These are phyloP conservation scores for Lecanosticta acicola DNA, from an alignment of 2,329 filamentous ascomycete species.

Conservation along the genomic window DNA sequence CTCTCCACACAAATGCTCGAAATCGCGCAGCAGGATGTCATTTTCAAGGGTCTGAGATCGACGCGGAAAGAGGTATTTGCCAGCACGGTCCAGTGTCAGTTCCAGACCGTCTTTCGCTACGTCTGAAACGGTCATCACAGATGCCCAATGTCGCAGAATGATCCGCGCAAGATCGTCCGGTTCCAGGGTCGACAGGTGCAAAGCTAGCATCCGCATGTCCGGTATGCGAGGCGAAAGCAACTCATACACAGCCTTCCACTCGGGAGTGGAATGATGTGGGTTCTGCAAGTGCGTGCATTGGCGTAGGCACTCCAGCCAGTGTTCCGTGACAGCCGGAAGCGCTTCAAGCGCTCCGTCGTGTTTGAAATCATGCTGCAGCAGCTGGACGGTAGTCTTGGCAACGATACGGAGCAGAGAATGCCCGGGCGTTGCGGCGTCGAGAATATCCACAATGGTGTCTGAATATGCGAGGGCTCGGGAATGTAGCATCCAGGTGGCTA, in stretches of 20 bases:
- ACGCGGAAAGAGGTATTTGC: conserved; percentile 15
- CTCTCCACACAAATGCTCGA: too few species aligned
- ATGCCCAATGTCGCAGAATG: neutral
- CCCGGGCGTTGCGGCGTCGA: conserved; percentile 4
- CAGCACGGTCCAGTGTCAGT: too few species aligned
- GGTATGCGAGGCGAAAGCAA: conserved; percentile 4
- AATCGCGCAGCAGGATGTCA: too few species aligned
- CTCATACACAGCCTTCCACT: conserved; percentile 16
- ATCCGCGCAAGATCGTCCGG: neutral
- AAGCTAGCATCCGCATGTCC: conserved; percentile 7
- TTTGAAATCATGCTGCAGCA: neutral
- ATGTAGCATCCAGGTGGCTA: conserved; percentile 2
- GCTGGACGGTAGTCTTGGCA: neutral
- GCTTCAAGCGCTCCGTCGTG: too few species aligned
- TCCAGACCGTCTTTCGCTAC: too few species aligned
- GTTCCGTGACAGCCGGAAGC: neutral
- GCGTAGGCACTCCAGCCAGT: conserved; percentile 10
- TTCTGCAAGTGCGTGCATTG: conserved; percentile 1
- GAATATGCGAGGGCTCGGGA: neutral
- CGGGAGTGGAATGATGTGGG: neutral
- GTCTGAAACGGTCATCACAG: too few species aligned
- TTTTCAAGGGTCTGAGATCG: conserved; percentile 13
- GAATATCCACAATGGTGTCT: conserved; percentile 3
- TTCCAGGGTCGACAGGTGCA: conserved; percentile 14
- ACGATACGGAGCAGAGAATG: neutral